Base-by-base conservation (phyloP, 2,329 filamentous ascomycete genomes). In the Bipolaris zeicola region DNA sequence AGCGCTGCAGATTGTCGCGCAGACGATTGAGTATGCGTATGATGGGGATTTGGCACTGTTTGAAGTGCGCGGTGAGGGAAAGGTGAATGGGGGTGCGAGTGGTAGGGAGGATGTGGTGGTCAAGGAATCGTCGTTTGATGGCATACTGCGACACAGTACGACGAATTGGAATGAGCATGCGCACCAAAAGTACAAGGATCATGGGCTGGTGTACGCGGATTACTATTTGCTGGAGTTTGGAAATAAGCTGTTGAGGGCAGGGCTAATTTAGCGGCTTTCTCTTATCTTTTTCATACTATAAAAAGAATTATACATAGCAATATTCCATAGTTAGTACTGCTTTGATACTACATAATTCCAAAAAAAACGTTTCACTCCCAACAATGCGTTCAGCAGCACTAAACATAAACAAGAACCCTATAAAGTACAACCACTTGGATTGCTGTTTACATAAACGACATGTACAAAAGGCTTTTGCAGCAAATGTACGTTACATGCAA, bases 201-300 rank as follows among this genome's bases (percentile, higher is more conserved):
- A 82, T 64, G 80, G 80, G 1, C 57, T 83, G 18, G 80, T 82
- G 0, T 82, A 82, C 63, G 80, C 80, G 0, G 80, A 82, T 56
- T 82, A 82, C 60, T 82, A 75, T 53, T 75, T 82, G 31, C 54
- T 82, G 13, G 68, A 81, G 31, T 74, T 80, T 34, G 80, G 80
- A 6, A 83, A 82, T 50, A 76, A 78, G 44, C 60, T 83, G n/a
- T 53, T 83, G 38, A 65, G 73, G 37, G 63, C 66, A 10, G 71
- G 72, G 0, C 58, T 72, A 16, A 24, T 74, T 16, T 74, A 51
- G 39, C 10, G 14, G 18, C 14, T 1, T 41, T 41, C 13, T 10
- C 24, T 50, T 28, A 26, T n/a, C 24, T 41, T 31, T 36, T 37
- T 10, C 13, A 24, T 14, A 5, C 20, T 6, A 6, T 41, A 31